Conservation (phyloP, 2,329 filamentous ascomycete genomes). For the Penicillium sp. region DNA sequence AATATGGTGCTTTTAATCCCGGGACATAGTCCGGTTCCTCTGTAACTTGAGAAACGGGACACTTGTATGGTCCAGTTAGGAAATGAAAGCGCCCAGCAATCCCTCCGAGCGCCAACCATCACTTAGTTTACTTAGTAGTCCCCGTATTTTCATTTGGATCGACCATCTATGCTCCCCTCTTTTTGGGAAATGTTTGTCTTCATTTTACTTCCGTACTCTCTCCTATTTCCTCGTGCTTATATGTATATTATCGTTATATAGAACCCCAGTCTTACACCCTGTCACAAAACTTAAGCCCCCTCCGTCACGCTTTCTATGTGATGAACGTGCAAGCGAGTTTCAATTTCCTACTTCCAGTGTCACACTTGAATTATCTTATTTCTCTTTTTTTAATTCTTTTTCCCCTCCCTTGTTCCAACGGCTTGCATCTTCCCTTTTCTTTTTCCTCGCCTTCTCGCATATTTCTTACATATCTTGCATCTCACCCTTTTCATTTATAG, state of each 20-base stretch:
- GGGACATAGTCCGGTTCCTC: conserved; percentile 6
- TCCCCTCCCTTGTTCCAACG: conserved; percentile 8
- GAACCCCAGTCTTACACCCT: conserved; percentile 11
- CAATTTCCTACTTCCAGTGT: conserved; percentile 4
- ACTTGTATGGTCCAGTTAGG: conserved; percentile 22
- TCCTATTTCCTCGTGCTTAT: conserved; percentile 8
- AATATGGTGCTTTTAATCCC: conserved; percentile 18
- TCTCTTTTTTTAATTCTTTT: conserved; percentile 10
- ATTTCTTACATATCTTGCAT: conserved; percentile 6
- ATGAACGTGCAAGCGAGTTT: conserved; percentile 23
- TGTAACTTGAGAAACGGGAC: conserved; percentile 1
- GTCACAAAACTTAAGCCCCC: conserved; percentile 24
- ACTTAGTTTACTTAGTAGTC: background rate
- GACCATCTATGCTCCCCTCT: conserved; percentile 13
- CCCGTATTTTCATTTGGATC: conserved; percentile 27
- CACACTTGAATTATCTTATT: conserved; percentile 8
- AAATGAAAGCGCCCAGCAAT: conserved; percentile 32
- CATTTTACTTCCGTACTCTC: background rate
- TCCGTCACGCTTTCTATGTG: conserved; percentile 23
- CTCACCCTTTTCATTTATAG: conserved; percentile 17
- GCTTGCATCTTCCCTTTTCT: conserved; percentile 4
- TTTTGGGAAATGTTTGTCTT: background rate
- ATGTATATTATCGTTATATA: conserved; percentile 18
- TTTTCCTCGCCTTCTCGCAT: conserved; percentile 16
- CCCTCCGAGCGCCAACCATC: conserved; percentile 28